phyloP scores from a whole-genome alignment of 768 basidiomycete genomes.

The Tylopilus subfusipes region DNA sequence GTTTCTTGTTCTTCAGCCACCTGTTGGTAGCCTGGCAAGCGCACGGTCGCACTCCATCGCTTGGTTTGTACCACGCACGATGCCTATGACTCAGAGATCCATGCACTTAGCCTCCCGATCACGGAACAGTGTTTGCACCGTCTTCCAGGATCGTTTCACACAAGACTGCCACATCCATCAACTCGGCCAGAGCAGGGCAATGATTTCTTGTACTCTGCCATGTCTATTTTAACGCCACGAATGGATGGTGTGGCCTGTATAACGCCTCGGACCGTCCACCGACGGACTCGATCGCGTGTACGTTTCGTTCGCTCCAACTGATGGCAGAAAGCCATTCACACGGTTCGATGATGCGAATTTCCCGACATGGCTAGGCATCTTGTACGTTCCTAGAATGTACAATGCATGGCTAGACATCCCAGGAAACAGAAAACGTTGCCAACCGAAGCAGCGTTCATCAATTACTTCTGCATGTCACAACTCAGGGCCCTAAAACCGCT shows the following conservation, averaged over 20 bases:
- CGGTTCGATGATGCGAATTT: neutral
- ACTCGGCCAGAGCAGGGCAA: neutral
- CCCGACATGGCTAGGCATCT: neutral
- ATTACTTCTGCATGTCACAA: neutral
- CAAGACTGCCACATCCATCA: neutral
- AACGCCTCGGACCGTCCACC: neutral
- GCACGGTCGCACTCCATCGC: neutral
- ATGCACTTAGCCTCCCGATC: neutral
- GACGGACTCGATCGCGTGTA: neutral
- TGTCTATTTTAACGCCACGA: neutral
- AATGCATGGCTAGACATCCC: neutral
- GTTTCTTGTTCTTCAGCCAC: neutral
- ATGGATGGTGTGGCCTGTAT: neutral
- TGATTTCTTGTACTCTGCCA: neutral
- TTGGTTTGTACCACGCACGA: neutral
- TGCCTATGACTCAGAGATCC: neutral
- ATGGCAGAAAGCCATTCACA: neutral
- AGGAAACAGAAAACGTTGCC: neutral
- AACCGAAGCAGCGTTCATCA: neutral
- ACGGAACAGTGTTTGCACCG: neutral
- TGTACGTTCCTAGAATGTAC: neutral
- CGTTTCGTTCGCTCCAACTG: neutral
- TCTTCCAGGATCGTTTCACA: neutral
- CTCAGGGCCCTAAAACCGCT: neutral
- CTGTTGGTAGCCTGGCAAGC: neutral